phyloP scores from a whole-genome alignment of 805 yeast species.

The Yamadazyma insecticola region DNA sequence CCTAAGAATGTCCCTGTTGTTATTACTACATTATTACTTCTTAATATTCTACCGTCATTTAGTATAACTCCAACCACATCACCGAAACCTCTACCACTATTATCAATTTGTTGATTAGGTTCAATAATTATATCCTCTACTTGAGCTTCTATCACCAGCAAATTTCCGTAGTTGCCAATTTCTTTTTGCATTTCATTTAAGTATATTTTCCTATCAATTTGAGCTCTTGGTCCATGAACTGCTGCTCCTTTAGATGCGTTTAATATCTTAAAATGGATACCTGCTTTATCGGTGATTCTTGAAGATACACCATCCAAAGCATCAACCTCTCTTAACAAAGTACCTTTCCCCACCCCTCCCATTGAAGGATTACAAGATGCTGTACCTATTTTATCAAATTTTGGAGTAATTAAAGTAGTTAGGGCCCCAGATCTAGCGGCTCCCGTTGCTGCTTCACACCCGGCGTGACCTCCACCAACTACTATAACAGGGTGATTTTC shows the following conservation, averaged over 20 bases:
- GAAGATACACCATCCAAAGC: constrained; percentile 93
- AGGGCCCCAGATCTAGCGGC: constrained; percentile 77
- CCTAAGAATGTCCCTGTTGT: constrained; percentile 95
- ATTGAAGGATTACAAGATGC: constrained; percentile 96
- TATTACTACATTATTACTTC: constrained; percentile 67
- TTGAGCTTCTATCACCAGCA: constrained; percentile 62
- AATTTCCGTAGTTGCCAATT: constrained; percentile 50
- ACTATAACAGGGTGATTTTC: constrained; percentile 66
- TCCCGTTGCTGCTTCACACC: constrained; percentile 95
- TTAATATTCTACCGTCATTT: constrained; percentile 58
- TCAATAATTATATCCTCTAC: constrained; percentile 82
- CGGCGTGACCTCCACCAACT: constrained; percentile 98
- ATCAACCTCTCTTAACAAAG: constrained; percentile 86
- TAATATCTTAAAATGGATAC: constrained; percentile 83
- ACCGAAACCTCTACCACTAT: constrained; percentile 40
- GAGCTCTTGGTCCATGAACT: constrained; percentile 98
- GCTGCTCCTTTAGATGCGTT: constrained; percentile 91
- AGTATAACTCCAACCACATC: constrained; percentile 67
- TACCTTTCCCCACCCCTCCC: constrained; percentile 99
- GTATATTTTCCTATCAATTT: constrained; percentile 83
- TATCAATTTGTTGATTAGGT: constrained; percentile 15
- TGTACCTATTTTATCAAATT: constrained; percentile 71
- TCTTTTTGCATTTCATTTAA: constrained; percentile 71
- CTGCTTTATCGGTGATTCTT: constrained; percentile 84
- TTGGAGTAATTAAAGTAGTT: constrained; percentile 77